Conservation (phyloP, 2,329 filamentous ascomycete genomes). For the Xylaria arbuscula region DNA sequence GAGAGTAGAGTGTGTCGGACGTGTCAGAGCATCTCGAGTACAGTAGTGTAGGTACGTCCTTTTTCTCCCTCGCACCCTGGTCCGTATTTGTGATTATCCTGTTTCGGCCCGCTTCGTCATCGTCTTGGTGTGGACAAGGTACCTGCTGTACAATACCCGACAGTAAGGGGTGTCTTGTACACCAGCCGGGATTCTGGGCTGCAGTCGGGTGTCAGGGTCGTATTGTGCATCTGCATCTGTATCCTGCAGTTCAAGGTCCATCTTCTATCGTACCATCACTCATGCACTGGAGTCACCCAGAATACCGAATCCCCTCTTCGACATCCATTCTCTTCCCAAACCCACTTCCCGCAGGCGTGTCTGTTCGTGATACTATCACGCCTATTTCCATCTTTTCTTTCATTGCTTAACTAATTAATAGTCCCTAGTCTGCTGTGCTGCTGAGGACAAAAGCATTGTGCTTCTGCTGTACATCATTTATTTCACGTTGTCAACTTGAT, state of each 20-base stretch:
- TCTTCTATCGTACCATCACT: constrained; percentile 26
- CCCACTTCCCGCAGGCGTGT: constrained; percentile 21
- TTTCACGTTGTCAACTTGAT: constrained; percentile 10
- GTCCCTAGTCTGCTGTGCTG: constrained; percentile 28
- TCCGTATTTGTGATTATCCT: constrained; percentile 46
- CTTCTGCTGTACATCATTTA: constrained; percentile 28
- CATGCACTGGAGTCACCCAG: constrained; percentile 20
- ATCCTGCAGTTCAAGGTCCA: constrained; percentile 27
- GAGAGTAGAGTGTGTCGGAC: constrained; percentile 46
- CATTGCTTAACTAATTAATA: constrained; percentile 28
- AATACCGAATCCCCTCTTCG: constrained; percentile 17
- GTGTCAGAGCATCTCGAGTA: constrained; percentile 57
- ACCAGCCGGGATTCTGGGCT: constrained; percentile 23
- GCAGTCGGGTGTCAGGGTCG: constrained; percentile 31
- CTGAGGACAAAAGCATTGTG: constrained; percentile 22
- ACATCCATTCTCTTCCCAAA: constrained; percentile 13
- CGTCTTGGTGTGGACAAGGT: constrained; percentile 43
- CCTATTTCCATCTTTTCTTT: not conserved
- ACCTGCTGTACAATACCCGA: constrained; percentile 32
- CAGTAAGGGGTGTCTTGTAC: constrained; percentile 30
- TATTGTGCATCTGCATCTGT: constrained; percentile 33
- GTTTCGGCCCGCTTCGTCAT: constrained; percentile 38
- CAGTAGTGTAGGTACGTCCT: constrained; percentile 53
- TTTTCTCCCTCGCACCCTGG: constrained; percentile 48
- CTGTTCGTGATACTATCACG: constrained; percentile 14